phyloP scores from a whole-genome alignment of 2,329 filamentous ascomycete species.

The Aspergillus thermomutatus region DNA sequence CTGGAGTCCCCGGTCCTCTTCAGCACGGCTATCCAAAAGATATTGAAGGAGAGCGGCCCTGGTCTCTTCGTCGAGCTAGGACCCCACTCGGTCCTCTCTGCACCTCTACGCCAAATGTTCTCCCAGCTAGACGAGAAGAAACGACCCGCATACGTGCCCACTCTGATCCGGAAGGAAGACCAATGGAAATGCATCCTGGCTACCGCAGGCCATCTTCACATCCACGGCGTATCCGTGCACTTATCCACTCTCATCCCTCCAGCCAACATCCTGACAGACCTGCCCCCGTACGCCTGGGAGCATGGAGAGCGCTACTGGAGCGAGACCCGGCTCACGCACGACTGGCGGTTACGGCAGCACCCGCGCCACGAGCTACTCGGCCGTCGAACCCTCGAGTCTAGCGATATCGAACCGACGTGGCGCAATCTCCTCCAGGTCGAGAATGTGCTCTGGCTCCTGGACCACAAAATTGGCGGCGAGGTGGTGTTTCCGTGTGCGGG shows the following conservation, averaged over 20 bases:
- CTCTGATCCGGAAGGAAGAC: no score
- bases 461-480: conserved; percentile 28
- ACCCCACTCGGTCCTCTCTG: no score
- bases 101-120: no score
- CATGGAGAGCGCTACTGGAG: no score
- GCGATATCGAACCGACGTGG: conserved; percentile 30
- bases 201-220: no score
- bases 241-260: no score
- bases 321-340: conserved; percentile 8
- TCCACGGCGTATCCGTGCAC: no score
- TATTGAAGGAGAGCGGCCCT: no score
- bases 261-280: conserved; percentile 2
- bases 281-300: conserved; percentile 15
- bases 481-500: conserved; percentile 34
- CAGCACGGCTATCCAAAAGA: conserved; percentile 1
- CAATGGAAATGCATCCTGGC: no score
- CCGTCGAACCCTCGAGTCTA: conserved; percentile 21
- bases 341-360: conserved; percentile 6
- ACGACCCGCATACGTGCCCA: no score
- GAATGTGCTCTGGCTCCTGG: conserved; percentile 34
- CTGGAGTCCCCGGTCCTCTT: conserved; percentile 5
- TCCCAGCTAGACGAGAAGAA: not conserved
- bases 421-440: conserved; percentile 28
- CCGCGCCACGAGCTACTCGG: conserved; percentile 24
- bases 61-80: no score